Evolutionary conservation across 1,139 yeast genomes (phyloP), one percentile per base, ranked within the genome.

Genomic region (Candida sp.): DNA sequence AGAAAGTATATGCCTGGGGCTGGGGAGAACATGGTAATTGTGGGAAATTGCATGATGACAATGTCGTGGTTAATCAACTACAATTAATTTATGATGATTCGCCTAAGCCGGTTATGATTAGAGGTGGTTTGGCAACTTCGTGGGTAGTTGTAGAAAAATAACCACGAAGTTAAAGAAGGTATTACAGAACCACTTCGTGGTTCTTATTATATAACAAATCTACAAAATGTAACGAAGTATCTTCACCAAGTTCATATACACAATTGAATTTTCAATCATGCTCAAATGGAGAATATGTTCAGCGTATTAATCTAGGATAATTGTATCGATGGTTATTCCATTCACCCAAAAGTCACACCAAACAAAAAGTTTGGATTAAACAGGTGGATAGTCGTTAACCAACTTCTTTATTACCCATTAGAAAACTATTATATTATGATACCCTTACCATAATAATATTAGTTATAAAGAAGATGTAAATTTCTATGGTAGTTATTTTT

Each of bases 11-110:
- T 44, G 77, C 91, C 3, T 93, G 98, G 98, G 99, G 99, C 0
- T 93, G 99, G 99, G 97, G 97, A 22, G 99, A 93, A 58, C 99
- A 93, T 59, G 98, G 99, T 0, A 93, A 93, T 58, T 91, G 98
- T 64, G 98, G 98, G 0, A 50, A 39, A 3, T 38, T 56, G 12
- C 50, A 49, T 5, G 8, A 25, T 25, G 6, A 30, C 19, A 12
- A 12, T 30, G 33, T 11, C 19, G 33, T 30, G 33, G 33, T 12
- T 9, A 9, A 30, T 12, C 58, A 64, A 38, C 50, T 75, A 32
- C 78, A 75, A 46, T 44, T 41, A 19, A 40, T 80, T n/a, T 74
- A 73, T 52, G 40, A 50, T 4, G 58, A 51, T 2, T 40, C 44
- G n/a, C 23, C 38, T 19, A 36, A 43, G 36, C 66, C 74, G 1